phyloP scores from a whole-genome alignment of 176 grass and related monocot genomes.

The Carex scoparia region DNA sequence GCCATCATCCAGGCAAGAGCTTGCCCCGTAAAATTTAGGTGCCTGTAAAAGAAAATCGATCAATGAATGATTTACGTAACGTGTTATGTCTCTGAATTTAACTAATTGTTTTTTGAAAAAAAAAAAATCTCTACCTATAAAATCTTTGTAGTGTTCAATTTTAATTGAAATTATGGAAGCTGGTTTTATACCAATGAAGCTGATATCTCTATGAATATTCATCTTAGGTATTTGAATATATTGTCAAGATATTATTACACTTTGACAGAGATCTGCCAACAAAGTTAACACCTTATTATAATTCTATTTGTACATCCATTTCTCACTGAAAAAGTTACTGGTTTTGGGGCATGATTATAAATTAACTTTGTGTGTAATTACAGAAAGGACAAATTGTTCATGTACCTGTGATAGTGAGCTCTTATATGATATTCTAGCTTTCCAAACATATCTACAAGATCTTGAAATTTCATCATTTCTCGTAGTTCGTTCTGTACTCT shows the following conservation, averaged over 20 bases:
- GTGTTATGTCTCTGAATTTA: not conserved
- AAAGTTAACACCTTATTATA: not conserved
- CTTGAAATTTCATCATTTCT: constrained; percentile 32
- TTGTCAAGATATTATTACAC: not conserved
- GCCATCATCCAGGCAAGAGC: constrained; percentile 88
- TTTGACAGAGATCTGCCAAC: not conserved
- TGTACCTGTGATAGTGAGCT: constrained; percentile 70
- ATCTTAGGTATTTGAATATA: not conserved
- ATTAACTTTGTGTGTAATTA: not conserved
- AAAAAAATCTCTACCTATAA: not conserved
- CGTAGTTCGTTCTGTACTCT: constrained; percentile 36
- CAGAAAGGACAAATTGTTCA: not conserved
- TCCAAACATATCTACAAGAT: constrained; percentile 38
- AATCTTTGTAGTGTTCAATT: not conserved
- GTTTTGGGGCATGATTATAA: not conserved
- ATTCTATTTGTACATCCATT: too few species aligned
- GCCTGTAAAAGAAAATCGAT: constrained; percentile 26
- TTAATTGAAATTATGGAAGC: not conserved
- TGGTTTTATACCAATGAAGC: not conserved
- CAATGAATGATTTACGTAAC: not conserved
- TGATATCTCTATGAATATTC: not conserved
- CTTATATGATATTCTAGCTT: constrained; percentile 50
- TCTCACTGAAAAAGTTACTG: not conserved
- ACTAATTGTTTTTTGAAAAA: not conserved
- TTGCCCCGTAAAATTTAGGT: constrained; percentile 46